Evolutionary conservation across 2,329 filamentous ascomycete genomes (phyloP), one percentile per base, ranked within the genome.

Genomic region (Sclerotinia subarctica): DNA sequence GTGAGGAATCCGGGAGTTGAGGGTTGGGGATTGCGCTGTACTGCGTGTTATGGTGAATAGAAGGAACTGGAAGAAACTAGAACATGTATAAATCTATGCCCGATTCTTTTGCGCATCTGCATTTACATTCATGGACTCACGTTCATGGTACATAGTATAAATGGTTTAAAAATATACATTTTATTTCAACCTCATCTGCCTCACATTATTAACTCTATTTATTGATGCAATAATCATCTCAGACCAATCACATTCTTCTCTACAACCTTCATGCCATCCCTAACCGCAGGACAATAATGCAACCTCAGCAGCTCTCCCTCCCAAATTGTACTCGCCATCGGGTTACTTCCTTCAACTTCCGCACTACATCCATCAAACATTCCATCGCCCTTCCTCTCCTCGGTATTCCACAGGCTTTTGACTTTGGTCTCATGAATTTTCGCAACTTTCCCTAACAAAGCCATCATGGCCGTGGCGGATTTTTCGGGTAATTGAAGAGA

Each of bases 361-460:
- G 85, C 84, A 56, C 88, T 87, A 54, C 90, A 78, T 0, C 93
- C 84, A 78, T 94, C 90, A 76, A 92, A 98, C 0, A 90, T 86
- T 2, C 95, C 95, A 77, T 98, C 94, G 8, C 94, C 94, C 77
- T 92, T 91, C 62, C 94, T 85, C 81, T 98, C 95, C 77, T 98
- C 94, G 0, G 93, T 96, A 75, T 96, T 89, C 94, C 95, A 99
- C 70, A 99, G 79, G n/a, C 90, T 87, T 49, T 86, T 86, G 54
- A 98, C 86, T 79, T 94, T 96, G 74, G 88, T 89, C 59, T 89
- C 89, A 77, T 99, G 93, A 2, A 89, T 89, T 78, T 91, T 92
- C 0, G 90, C 87, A 2, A 98, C 87, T 73, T 94, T 90, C 64
- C 86, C 86, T 54, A 98, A 79, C 38, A 99, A 82, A 2, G 89